phyloP scores from a whole-genome alignment of 2,329 filamentous ascomycete genomes.

The Diaporthe helianthi region DNA sequence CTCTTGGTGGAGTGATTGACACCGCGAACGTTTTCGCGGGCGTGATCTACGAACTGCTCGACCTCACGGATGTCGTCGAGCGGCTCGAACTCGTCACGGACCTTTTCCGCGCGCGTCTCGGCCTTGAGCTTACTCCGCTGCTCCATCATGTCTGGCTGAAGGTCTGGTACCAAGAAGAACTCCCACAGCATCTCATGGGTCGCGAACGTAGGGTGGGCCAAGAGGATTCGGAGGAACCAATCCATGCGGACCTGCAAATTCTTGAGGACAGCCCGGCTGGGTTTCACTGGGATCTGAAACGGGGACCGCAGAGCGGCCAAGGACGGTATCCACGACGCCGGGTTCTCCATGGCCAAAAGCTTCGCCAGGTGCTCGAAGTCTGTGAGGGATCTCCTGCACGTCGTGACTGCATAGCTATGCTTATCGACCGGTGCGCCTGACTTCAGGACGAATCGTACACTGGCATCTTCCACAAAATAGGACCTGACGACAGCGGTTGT shows the following conservation, averaged over 20 bases:
- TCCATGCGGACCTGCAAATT: constrained; percentile 89
- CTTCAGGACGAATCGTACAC: constrained; percentile 90
- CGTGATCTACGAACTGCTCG: constrained; percentile 90
- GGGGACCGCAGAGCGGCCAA: constrained; percentile 81
- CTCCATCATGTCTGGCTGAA: constrained; percentile 88
- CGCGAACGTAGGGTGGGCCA: constrained; percentile 89
- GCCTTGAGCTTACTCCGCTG: constrained; percentile 88
- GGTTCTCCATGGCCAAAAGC: constrained; percentile 86
- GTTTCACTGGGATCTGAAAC: constrained; percentile 91
- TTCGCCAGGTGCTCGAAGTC: constrained; percentile 92
- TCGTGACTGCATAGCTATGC: constrained; percentile 90
- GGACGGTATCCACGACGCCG: constrained; percentile 91
- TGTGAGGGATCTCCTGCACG: constrained; percentile 82
- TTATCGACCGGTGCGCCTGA: constrained; percentile 85
- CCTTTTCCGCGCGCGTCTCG: constrained; percentile 79
- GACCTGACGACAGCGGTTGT: constrained; percentile 93
- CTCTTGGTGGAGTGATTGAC: constrained; percentile 85
- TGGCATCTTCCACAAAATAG: constrained; percentile 97
- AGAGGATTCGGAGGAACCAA: constrained; percentile 84
- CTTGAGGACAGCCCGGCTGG: constrained; percentile 83
- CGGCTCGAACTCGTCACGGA: constrained; percentile 88
- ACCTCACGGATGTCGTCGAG: constrained; percentile 85
- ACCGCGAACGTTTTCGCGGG: constrained; percentile 85
- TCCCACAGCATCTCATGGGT: constrained; percentile 99
- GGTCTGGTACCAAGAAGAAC: constrained; percentile 95